Evolutionary conservation across 1,284 basidiomycete species (phyloP).

Genomic region (Moesziomyces sp.): DNA sequence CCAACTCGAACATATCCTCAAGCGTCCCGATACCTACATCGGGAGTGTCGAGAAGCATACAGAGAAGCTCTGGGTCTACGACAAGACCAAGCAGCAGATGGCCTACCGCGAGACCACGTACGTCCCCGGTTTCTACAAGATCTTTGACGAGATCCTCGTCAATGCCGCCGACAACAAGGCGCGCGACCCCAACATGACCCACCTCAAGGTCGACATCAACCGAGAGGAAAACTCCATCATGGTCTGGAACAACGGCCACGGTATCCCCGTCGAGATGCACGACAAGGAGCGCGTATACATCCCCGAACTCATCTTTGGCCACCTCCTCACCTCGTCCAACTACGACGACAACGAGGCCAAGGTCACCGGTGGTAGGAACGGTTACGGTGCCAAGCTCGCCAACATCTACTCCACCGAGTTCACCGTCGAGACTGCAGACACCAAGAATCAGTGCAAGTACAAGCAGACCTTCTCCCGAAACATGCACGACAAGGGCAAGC

Average conservation of each 20-base stretch:
- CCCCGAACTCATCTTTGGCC: conserved; percentile 96
- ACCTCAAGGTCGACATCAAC: conserved; percentile 75
- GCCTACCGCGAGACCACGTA: conserved; percentile 79
- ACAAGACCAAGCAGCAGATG: conserved; percentile 62
- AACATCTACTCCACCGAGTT: conserved; percentile 99
- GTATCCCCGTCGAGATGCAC: conserved; percentile 96
- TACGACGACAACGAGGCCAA: conserved; percentile 99
- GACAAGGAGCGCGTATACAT: conserved; percentile 93
- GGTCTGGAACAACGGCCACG: conserved; percentile 93
- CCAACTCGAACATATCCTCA: conserved; percentile 95
- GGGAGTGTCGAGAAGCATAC: conserved; percentile 70
- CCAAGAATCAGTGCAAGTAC: conserved; percentile 87
- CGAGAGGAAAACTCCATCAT: conserved; percentile 85
- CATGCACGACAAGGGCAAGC: conserved; percentile 86
- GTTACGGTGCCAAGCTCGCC: conserved; percentile 94
- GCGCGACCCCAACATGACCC: conserved; percentile 64
- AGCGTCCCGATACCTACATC: conserved; percentile 97
- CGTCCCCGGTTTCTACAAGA: conserved; percentile 99
- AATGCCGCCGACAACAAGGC: conserved; percentile 99
- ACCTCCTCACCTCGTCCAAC: conserved; percentile 94
- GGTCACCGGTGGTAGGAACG: conserved; percentile 96
- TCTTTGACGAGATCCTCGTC: conserved; percentile 98
- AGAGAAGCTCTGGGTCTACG: conserved; percentile 66
- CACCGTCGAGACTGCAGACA: conserved; percentile 96
- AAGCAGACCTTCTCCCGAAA: conserved; percentile 94